These are phyloP conservation scores for Heimioporus sp. DNA, from an alignment of 768 basidiomycete genomes.

Conservation along the genomic window DNA sequence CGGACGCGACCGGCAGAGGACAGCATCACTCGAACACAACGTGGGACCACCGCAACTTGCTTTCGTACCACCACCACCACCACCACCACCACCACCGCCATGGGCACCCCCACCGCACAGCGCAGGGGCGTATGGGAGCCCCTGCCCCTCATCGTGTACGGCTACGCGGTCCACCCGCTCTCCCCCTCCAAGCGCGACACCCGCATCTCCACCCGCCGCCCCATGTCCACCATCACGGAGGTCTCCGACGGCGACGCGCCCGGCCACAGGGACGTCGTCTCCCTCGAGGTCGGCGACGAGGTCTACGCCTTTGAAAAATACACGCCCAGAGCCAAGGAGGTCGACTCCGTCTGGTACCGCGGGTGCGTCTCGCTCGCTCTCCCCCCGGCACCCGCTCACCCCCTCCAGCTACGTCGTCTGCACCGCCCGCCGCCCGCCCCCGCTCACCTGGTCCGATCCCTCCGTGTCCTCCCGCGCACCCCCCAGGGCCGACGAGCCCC, in stretches of 20 bases:
- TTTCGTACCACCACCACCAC: no score
- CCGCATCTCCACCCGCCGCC: slow-evolving; percentile 47
- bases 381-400: not conserved
- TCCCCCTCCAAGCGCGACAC: slow-evolving; percentile 74
- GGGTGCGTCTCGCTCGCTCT: slow-evolving; percentile 57
- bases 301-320: slow-evolving; percentile 97
- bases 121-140: slow-evolving; percentile 59
- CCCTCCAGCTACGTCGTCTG: slow-evolving; percentile 66
- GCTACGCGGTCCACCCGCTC: slow-evolving; percentile 86
- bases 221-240: slow-evolving; percentile 44
- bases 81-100: no score
- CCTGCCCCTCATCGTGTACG: slow-evolving; percentile 77
- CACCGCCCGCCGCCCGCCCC: slow-evolving; percentile 66
- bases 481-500: slow-evolving; percentile 67
- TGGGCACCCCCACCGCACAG: slow-evolving; percentile 19
- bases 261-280: slow-evolving; percentile 72
- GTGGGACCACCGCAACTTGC: no score
- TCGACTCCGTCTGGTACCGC: slow-evolving; percentile 87
- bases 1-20: slow-evolving; percentile 20
- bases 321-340: slow-evolving; percentile 66
- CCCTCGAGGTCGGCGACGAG: slow-evolving; percentile 93
- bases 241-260: slow-evolving; percentile 58
- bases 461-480: slow-evolving; percentile 41
- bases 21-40: slow-evolving; percentile 9
- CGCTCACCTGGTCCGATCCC: slow-evolving; percentile 69